Percentiles rank a stretch among this genome's conserved stretches.
These are phyloP conservation scores for Cokeromyces recurvatus DNA, from an alignment of 371 early-diverging fungal genomes.

Conservation along the genomic window DNA sequence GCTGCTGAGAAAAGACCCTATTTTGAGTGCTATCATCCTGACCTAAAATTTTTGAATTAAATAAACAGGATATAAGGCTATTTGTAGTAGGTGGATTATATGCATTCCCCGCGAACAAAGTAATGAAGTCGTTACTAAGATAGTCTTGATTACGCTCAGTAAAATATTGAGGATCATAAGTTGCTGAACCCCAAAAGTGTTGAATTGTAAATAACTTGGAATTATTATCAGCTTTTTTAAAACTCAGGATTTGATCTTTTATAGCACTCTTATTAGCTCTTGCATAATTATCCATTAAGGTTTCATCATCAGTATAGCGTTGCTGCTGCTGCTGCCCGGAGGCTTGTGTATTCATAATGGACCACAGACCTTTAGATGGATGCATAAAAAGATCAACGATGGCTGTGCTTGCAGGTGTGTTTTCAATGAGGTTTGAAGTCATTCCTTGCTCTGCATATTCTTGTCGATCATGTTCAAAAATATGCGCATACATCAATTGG, in stretches of 20 bases:
- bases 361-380: conserved; percentile 48
- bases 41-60: conserved; percentile 62
- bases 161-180: conserved; percentile 69
- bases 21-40: conserved; percentile 53
- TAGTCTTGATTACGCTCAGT: conserved; percentile 66
- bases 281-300: conserved; percentile 26
- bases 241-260: conserved; percentile 17
- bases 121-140: conserved; percentile 74
- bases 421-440: conserved; percentile 28
- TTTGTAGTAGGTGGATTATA: conserved; percentile 56
- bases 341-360: conserved; percentile 51
- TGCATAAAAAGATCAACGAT: conserved; percentile 38
- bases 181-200: conserved; percentile 75
- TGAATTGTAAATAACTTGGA: conserved; percentile 61
- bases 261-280: conserved; percentile 34
- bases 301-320: conserved; percentile 29
- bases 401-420: neutral
- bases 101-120: conserved; percentile 60
- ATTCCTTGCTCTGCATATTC: conserved; percentile 48
- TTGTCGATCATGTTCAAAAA: conserved; percentile 50
- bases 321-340: conserved; percentile 25
- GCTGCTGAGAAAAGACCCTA: conserved; percentile 26
- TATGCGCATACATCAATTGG: conserved; percentile 55
- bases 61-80: conserved; percentile 72
- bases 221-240: conserved; percentile 38